Base-by-base conservation (phyloP, 2,329 filamentous ascomycete species). In the Fusarium floridanum region DNA sequence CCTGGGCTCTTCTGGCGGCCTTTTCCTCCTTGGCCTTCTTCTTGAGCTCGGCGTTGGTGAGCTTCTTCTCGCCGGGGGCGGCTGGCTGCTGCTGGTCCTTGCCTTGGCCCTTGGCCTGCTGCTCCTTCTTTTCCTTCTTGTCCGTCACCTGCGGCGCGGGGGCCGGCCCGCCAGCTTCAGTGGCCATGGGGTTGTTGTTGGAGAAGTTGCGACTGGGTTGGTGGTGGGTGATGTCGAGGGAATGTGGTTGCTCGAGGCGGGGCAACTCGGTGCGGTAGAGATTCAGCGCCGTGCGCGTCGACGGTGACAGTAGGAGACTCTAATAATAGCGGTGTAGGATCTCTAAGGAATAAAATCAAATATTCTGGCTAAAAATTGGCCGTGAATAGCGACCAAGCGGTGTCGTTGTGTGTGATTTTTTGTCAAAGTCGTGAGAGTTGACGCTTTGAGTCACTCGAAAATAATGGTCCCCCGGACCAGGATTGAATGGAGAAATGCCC, bases 21-120 rank as follows among this genome's bases (percentile, higher is more conserved):
- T 98, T 98, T 82, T 98, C 96, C 36, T 94, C 95, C 82, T 98
- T 96, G 71, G 93, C 93, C 81, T 91, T 92, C 79, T 95, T 96
- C 85, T 98, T 98, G 79, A 97, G 81, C 83, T 97, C 93, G 22
- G 94, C 95, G 39, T 89, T 89, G 2, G 93, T 91, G 36, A 94
- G 85, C 81, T 94, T 93, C 77, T 86, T 86, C 67, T 85, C 84
- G 65, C 79, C 81, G n/a, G 70, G 57, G 45, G 72, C 74, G 12
- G 77, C 68, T 64, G 76, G 68, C 60, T 69, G 77, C 66, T 77
- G 77, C 66, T 77, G 76, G 55, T 76, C 75, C 66, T 82, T 81
- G 57, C 70, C 17, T 36, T 78, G 75, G 22, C 68, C 50, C 53
- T 80, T 77, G 56, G 64, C 55, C 65, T 76, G 73, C 65, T 76